phyloP scores from a whole-genome alignment of 2,329 filamentous ascomycete genomes.

The Acephala macrosclerotiorum region DNA sequence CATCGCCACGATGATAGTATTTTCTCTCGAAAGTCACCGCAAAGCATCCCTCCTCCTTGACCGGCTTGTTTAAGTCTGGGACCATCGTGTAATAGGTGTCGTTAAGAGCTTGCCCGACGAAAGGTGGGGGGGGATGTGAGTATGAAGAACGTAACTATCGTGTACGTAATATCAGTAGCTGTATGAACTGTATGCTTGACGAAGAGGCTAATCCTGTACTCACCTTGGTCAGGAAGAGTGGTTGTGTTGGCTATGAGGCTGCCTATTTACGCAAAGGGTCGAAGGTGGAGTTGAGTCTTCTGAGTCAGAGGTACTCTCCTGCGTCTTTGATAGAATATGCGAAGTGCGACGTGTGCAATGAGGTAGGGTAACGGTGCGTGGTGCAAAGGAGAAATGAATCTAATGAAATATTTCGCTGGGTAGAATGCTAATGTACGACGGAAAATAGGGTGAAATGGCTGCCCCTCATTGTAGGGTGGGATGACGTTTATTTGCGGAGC shows the following conservation, averaged over 20 bases:
- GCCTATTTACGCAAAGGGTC: constrained; percentile 22
- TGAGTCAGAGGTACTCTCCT: constrained; percentile 5
- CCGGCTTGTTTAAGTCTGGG: too few relatives aligned
- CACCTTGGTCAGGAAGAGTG: constrained; percentile 9
- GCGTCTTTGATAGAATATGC: constrained; percentile 3
- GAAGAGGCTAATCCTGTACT: constrained; percentile 13
- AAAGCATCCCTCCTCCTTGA: too few relatives aligned
- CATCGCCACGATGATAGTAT: too few relatives aligned
- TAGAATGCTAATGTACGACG: constrained; percentile 3
- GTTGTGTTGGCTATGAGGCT: constrained; percentile 13
- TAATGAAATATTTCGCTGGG: constrained; percentile 10
- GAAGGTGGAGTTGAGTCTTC: constrained; percentile 6
- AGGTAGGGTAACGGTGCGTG: constrained; percentile 12
- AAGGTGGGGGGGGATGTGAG: too few relatives aligned
- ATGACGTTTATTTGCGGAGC: constrained; percentile 9
- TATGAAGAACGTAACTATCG: too few relatives aligned
- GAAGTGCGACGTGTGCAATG: constrained; percentile 10
- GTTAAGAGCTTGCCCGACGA: too few relatives aligned
- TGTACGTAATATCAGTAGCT: constrained; percentile 18
- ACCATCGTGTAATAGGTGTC: too few relatives aligned
- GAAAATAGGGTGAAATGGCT: constrained; percentile 8
- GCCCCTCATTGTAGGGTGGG: constrained; percentile 10
- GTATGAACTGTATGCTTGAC: constrained; percentile 11
- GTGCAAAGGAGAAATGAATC: constrained; percentile 14
- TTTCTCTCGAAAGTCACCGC: too few relatives aligned